Evolutionary conservation across 1,284 basidiomycete species (phyloP), one percentile per base, ranked within the genome.

Genomic region (Austroboletus olivaceoglutinosus): DNA sequence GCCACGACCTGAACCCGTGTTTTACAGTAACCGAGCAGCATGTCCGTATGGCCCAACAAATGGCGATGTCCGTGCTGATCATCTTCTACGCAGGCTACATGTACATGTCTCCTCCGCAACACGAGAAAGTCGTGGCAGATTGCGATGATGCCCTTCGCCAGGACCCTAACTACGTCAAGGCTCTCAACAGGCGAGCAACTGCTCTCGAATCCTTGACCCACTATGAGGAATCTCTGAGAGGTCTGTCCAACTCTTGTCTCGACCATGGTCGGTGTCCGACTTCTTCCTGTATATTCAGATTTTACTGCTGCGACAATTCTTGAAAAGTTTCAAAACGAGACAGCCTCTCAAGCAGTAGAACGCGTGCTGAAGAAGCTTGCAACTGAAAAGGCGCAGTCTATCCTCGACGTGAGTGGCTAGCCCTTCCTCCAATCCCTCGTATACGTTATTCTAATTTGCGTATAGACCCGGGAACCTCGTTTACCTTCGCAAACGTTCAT

Each of bases 21-120:
- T 91, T 76, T 98, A 87, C 81, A 93, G 91, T 69, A 99, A 99
- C 74, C 88, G 97, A 52, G 96, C 96, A 40, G 97, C 97, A 53
- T 98, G 95, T 93, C 54, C 59, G 85, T 72, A 25, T 47, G 31
- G 6, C 15, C 21, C 22, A 9, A 30, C 23, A 10, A 12, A n/a
- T 10, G 2, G 10, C 33, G 10, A 16, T 30, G 8, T 16, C 41
- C 19, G 16, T 9, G 6, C 33, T 25, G 4, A 50, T 62, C 38
- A 64, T 40, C 1, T 34, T 13, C 36, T 9, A n/a, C n/a, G 54
- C 39, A 93, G 90, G 91, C 70, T 98, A 95, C 73, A 85, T 95
- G 70, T 95, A 98, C 76, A 84, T 95, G 76, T 76, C 80, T 23
- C 91, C 91, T 5, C 89, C 91, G 47, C 79, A 93, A 63, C 80